phyloP scores from a whole-genome alignment of 2,329 filamentous ascomycete genomes.

The Epichloe gansuensis region DNA sequence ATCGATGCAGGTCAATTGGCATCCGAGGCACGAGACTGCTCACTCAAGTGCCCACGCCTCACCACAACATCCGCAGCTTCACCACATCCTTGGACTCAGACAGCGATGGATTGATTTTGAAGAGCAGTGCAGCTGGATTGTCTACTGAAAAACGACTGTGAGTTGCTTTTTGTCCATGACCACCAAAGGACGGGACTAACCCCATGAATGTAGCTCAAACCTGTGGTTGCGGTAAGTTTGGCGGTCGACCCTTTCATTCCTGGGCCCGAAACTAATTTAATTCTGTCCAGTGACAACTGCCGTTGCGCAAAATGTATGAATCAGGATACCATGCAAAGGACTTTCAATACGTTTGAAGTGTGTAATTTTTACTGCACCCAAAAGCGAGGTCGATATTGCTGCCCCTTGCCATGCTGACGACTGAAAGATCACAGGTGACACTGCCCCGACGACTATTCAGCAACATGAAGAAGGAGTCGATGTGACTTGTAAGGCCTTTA shows the following conservation, averaged over 20 bases:
- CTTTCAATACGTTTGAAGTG: slow-evolving; percentile 29
- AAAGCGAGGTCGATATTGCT: not conserved
- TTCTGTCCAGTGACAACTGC: slow-evolving; percentile 26
- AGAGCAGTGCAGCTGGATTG: not conserved
- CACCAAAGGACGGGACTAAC: not conserved
- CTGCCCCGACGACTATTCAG: slow-evolving; percentile 17
- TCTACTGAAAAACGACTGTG: slow-evolving; percentile 4
- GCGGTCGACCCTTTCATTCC: not conserved
- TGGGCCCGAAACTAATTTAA: not conserved
- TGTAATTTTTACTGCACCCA: not conserved
- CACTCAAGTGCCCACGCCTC: not conserved
- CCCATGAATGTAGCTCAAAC: slow-evolving; percentile 6
- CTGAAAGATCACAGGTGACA: slow-evolving; percentile 19
- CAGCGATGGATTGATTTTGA: slow-evolving; percentile 4
- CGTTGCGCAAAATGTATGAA: slow-evolving; percentile 29
- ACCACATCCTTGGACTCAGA: slow-evolving; percentile 7
- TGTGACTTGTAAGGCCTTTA: slow-evolving; percentile 19
- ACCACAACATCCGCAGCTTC: slow-evolving; percentile 3
- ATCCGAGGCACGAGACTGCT: slow-evolving; percentile 4
- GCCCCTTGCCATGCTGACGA: not conserved
- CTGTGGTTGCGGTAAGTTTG: slow-evolving; percentile 13
- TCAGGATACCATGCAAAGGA: slow-evolving; percentile 28
- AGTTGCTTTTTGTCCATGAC: not conserved
- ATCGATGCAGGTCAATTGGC: not conserved
- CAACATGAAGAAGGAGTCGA: slow-evolving; percentile 18